Evolutionary conservation across 2,329 filamentous ascomycete genomes (phyloP).

Genomic region (Lecanicillium sp.): DNA sequence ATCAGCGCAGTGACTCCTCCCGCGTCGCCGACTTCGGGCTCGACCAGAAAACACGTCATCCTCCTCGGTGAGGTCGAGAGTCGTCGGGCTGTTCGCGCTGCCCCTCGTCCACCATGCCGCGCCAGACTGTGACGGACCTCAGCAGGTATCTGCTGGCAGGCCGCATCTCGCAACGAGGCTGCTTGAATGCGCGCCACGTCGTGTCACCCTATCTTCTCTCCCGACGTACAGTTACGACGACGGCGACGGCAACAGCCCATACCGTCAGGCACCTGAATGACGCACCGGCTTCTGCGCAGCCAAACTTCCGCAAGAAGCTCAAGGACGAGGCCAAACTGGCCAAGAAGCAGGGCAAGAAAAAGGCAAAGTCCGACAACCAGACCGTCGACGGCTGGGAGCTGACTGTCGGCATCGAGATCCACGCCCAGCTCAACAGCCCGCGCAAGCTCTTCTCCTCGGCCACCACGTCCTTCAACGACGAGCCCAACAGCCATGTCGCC

Average conservation of each 20-base stretch:
- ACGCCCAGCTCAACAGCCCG: conserved; percentile 87
- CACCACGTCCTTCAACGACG: conserved; percentile 55
- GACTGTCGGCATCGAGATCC: conserved; percentile 94
- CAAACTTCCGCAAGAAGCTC: conserved; percentile 63
- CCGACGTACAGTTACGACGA: conserved; percentile 11
- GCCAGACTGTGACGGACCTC: conserved; percentile 37
- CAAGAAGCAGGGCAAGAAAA: conserved; percentile 55
- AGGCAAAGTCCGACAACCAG: conserved; percentile 41
- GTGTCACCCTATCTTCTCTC: conserved; percentile 16
- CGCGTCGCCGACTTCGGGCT: conserved; percentile 8
- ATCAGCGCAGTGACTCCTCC: background rate
- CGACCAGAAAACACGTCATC: conserved; percentile 5
- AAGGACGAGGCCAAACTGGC: conserved; percentile 66
- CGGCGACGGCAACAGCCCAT: background rate
- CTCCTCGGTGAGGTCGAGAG: background rate
- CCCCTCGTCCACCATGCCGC: conserved; percentile 33
- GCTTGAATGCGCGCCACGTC: conserved; percentile 25
- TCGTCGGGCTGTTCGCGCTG: background rate
- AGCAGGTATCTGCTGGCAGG: conserved; percentile 45
- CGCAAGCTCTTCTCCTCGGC: conserved; percentile 84
- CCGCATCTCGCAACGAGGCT: conserved; percentile 36
- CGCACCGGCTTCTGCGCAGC: conserved; percentile 21
- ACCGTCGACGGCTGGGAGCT: conserved; percentile 73
- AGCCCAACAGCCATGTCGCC: conserved; percentile 80
- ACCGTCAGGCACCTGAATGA: conserved; percentile 27